phyloP scores from a whole-genome alignment of 345 rosid species.

The Pugionium cornutum region DNA sequence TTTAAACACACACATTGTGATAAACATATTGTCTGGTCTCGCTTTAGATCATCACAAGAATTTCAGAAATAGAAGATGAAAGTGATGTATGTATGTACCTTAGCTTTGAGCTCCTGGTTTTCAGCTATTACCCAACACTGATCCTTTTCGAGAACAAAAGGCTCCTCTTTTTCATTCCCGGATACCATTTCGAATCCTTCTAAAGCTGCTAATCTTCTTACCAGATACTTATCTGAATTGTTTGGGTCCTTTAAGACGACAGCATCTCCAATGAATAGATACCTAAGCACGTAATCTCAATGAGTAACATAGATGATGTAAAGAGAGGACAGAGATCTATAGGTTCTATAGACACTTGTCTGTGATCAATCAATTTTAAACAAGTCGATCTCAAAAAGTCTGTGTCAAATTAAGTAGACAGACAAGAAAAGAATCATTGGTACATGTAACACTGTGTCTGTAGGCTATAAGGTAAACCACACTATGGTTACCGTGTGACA shows the following conservation, averaged over 20 bases:
- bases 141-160: constrained; percentile 76
- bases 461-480: background rate
- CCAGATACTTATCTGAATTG: constrained; percentile 50
- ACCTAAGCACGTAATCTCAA: constrained; percentile 42
- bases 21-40: background rate
- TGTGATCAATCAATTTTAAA: background rate
- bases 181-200: constrained; percentile 94
- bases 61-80: background rate
- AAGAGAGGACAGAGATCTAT: background rate
- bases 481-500: background rate
- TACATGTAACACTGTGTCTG: background rate
- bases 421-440: background rate
- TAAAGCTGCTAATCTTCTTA: constrained; percentile 84
- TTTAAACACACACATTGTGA: constrained; percentile 12
- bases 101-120: constrained; percentile 67
- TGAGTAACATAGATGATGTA: constrained; percentile 12
- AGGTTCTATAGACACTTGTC: background rate
- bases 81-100: constrained; percentile 51
- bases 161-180: constrained; percentile 67
- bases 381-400: background rate
- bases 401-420: background rate
- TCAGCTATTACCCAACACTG: constrained; percentile 94
- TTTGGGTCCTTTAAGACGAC: constrained; percentile 87
- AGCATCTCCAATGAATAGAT: constrained; percentile 85
- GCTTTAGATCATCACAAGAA: constrained; percentile 1